Conservation (phyloP, 1,284 basidiomycete genomes). For the Apiotrichum porosum region DNA sequence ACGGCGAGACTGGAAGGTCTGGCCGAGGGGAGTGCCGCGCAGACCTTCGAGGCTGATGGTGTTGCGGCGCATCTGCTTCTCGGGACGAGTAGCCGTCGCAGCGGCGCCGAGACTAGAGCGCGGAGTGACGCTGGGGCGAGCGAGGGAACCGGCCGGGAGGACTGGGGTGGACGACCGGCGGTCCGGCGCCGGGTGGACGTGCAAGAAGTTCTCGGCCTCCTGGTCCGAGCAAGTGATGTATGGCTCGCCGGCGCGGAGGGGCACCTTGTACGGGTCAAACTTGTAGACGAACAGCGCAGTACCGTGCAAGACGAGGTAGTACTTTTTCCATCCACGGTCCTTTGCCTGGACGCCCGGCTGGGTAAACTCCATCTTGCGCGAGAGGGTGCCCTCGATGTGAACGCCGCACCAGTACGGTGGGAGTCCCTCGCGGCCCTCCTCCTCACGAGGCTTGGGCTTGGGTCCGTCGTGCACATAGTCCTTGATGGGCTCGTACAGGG, state of each 20-base stretch:
- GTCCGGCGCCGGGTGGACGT: constrained; percentile 48
- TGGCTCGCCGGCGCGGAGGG: constrained; percentile 28
- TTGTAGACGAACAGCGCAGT: constrained; percentile 82
- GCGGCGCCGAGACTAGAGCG: background rate
- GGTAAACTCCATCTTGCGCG: constrained; percentile 90
- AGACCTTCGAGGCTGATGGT: constrained; percentile 10
- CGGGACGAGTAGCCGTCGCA: background rate
- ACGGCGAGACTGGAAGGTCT: constrained; percentile 2
- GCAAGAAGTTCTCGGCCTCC: constrained; percentile 43
- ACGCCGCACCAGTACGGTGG: constrained; percentile 75
- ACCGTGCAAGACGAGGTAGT: constrained; percentile 87
- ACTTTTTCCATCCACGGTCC: constrained; percentile 86
- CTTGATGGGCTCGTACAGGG: constrained; percentile 40
- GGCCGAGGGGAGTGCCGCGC: constrained; percentile 2
- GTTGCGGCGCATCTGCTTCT: constrained; percentile 8
- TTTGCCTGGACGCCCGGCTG: constrained; percentile 77
- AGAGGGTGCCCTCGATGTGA: constrained; percentile 77
- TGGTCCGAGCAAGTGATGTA: constrained; percentile 19
- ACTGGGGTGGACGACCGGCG: constrained; percentile 26
- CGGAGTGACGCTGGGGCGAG: background rate
- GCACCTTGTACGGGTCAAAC: constrained; percentile 53
- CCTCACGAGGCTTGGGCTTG: constrained; percentile 50
- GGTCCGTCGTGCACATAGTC: background rate
- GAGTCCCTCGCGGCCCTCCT: constrained; percentile 76
- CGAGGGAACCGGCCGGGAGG: no score